Base-by-base conservation (phyloP, 805 yeast genomes). In the Kazachstania psychrophila region DNA sequence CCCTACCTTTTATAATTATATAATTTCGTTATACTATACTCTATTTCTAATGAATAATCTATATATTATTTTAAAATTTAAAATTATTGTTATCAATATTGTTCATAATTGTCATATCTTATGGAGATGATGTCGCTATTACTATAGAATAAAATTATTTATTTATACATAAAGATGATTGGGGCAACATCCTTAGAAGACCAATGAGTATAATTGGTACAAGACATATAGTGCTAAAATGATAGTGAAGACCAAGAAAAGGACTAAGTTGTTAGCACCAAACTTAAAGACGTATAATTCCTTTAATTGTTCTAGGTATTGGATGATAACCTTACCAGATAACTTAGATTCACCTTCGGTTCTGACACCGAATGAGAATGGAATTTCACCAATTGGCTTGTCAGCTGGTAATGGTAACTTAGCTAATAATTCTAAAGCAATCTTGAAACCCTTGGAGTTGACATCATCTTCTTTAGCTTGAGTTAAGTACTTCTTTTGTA, bases 341-440 rank as follows among this genome's bases (percentile, higher is more conserved):
- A 69, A 55, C 45, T 69, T 69, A 26, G 73, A 68, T 43, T 69
- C 75, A 53, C 75, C 75, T 48, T 68, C 74, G 9, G 72, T 66
- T 61, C 75, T 69, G 19, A 69, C 72, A 51, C 74, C 75, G 42
- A 69, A 69, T 6, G 71, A 65, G 42, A 68, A 69, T 34, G 72
- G 71, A 27, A 68, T 61, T 45, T 69, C 75, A 41, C 72, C 73
- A 33, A 69, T 57, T 13, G 54, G 45, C 24, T 58, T 49, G 22
- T 48, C 37, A 16, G 36, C 33, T 39, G 69, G 70, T 29, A 69
- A 52, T 30, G 71, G 71, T 28, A 68, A 42, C 45, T 70, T 69
- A 15, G 70, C 72, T 36, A 69, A 48, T 30, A 69, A 52, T 40
- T 69, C 75, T 31, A 69, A 52, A 15, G 75, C 75, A 37, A 69